Evolutionary conservation across 768 basidiomycete species (phyloP).

Genomic region (Mycena amicta): DNA sequence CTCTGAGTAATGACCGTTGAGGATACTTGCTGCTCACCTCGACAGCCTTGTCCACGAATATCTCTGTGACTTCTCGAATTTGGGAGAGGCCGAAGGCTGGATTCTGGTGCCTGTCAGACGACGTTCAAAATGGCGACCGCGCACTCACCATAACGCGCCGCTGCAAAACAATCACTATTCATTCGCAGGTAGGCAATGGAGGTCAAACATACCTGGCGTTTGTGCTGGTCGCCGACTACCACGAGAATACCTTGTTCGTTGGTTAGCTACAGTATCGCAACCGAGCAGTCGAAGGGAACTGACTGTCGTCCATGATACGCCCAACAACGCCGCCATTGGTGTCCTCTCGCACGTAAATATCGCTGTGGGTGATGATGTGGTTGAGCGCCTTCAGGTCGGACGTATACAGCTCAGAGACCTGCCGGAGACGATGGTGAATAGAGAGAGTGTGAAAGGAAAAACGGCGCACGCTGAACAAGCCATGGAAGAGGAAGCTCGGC

Average conservation of each 20-base stretch:
- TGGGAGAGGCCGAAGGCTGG: not conserved
- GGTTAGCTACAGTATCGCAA: not conserved
- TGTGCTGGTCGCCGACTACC: not conserved
- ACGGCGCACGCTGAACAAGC: conserved; percentile 34
- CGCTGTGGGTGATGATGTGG: not conserved
- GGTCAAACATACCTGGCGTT: not conserved
- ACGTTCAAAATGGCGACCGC: not conserved
- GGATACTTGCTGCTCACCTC: too few relatives aligned
- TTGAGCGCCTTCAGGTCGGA: not conserved
- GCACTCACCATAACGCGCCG: not conserved
- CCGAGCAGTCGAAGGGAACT: not conserved
- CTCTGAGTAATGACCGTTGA: not conserved
- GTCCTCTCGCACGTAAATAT: not conserved
- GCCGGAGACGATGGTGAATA: not conserved
- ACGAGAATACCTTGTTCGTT: not conserved
- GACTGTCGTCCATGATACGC: not conserved
- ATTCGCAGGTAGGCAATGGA: not conserved
- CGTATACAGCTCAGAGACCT: not conserved
- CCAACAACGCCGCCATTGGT: not conserved
- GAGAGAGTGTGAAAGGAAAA: not conserved
- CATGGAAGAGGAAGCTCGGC: conserved; percentile 31
- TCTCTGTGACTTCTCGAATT: not conserved
- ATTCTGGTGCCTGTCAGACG: not conserved
- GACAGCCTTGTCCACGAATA: not conserved
- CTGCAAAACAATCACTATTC: not conserved